Base-by-base conservation (phyloP, 2,329 filamentous ascomycete species). In the Alternaria dauci region DNA sequence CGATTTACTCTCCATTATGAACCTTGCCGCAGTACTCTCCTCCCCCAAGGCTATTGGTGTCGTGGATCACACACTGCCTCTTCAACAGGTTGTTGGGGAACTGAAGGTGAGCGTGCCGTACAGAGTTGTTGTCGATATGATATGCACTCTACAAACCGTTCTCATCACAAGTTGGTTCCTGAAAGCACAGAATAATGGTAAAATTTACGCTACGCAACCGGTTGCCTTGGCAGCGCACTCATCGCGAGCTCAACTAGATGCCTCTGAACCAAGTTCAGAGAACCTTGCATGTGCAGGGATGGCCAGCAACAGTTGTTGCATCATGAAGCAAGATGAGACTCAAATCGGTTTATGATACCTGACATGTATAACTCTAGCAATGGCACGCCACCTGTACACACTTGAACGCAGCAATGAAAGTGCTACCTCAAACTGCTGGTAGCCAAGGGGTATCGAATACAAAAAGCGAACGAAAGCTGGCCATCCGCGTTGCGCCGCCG, bases 401-500 rank as follows among this genome's bases (percentile, higher is more conserved):
- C 8, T 5, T 0, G 8, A 50, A 50, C 32, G 38, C 46, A 14
- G 34, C 46, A 50, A 50, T 8, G 30, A 36, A 50, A 50, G 46
- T 38, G 28, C 46, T 50, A 50, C 46, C 46, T 20, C 20, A 36
- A 38, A n/a, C 9, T 25, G 32, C 20, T 38, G 34, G 46, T 50
- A 38, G 46, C 30, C 16, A 38, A 50, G 46, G 46, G 46, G 46
- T 50, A 50, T 50, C 46, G 32, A 50, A 50, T 50, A 38, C 14
- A 50, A 34, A 36, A 50, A 50, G 46, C 46, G 46, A 50, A 50
- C 5, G 46, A 50, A 50, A 50, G 30, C 30, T 14, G 3, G 30
- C 12, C n/a, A 26, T 26, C 3, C 32, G 2, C 14, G 12, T 36
- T 36, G 14, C 32, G 14, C 5, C 14, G 32, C 32, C 12, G 32